Conservation (phyloP, 1,139 yeast species). For the Zygosaccharomyces pseudobailii region DNA sequence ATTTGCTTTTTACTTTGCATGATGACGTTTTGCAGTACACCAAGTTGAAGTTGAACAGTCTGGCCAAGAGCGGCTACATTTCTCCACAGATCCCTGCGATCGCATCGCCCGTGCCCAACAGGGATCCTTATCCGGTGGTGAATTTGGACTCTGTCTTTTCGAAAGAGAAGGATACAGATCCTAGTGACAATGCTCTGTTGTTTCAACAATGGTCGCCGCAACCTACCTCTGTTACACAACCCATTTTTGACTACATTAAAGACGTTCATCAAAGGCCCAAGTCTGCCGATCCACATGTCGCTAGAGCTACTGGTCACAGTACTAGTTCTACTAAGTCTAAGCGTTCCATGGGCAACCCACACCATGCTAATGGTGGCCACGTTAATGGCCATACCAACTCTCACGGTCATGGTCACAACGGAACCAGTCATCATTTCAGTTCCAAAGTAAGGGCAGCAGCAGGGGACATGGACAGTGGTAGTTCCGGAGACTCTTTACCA, state of each 20-base stretch:
- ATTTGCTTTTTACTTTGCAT: slow-evolving; percentile 48
- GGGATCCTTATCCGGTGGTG: slow-evolving; percentile 13
- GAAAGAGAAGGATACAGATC: background rate
- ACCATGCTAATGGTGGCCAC: slow-evolving; percentile 5
- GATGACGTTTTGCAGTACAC: slow-evolving; percentile 46
- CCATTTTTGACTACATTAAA: slow-evolving; percentile 26
- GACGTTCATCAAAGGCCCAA: slow-evolving; percentile 36
- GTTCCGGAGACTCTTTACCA: slow-evolving; percentile 3
- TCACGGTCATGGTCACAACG: slow-evolving; percentile 4
- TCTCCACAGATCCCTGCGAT: slow-evolving; percentile 21
- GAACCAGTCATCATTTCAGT: background rate
- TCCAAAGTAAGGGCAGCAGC: slow-evolving; percentile 2
- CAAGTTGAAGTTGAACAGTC: slow-evolving; percentile 36
- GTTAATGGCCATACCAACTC: slow-evolving; percentile 6
- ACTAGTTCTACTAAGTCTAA: background rate
- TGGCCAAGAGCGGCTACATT: slow-evolving; percentile 22
- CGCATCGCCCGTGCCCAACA: slow-evolving; percentile 28
- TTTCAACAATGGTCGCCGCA: slow-evolving; percentile 32
- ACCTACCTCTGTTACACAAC: slow-evolving; percentile 23
- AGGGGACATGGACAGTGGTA: slow-evolving; percentile 3
- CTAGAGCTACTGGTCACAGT: slow-evolving; percentile 17
- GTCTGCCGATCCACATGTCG: slow-evolving; percentile 39
- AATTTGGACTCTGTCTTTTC: slow-evolving; percentile 21
- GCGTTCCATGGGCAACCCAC: background rate
- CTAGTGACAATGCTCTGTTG: slow-evolving; percentile 9